Base-by-base conservation (phyloP, 2,329 filamentous ascomycete genomes). In the Trichoderma guizhouense region DNA sequence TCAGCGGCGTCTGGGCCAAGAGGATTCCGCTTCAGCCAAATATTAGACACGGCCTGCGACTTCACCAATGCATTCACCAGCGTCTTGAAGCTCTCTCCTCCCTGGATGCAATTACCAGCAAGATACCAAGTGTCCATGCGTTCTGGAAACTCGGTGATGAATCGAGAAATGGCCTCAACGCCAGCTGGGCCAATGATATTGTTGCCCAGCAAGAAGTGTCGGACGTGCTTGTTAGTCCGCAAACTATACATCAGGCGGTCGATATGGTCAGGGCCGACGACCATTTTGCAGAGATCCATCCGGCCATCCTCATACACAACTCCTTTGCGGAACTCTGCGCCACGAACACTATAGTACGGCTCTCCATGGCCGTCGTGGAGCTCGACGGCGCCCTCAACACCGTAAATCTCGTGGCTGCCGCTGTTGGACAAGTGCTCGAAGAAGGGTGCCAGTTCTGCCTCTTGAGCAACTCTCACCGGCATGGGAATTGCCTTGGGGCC, bases 11-110 rank as follows among this genome's bases (percentile, higher is more conserved):
- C 75, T 3, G 82, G 72, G 0, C 81, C 81, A 30, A 88, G 81
- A 2, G 86, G 86, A 76, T 88, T 88, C 14, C 86, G 83, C 76
- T 87, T 88, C 69, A 88, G 77, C 86, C 86, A 88, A 62, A 88
- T 76, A 73, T 85, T 86, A 24, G 84, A 86, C 72, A 86, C 79
- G 15, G 79, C 79, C 4, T 79, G 77, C 1, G 84, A 86, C 28
- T 78, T 78, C 15, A 83, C 74, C 81, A 86, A 83, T 64, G 83
- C 82, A 70, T 84, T 79, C 1, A 85, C 84, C 1, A 88, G 79
- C 1, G 79, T 74, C 30, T 76, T 77, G 76, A 88, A 82, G 71
- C 81, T 78, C 3, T 77, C 68, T 3, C 78, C 78, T 64, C 87
- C 83, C 43, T 69, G 65, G 73, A 88, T 86, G 76, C 84, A 86